Evolutionary conservation across 73 alveolate genomes (phyloP).

Genomic region (Paramecium caudatum): DNA sequence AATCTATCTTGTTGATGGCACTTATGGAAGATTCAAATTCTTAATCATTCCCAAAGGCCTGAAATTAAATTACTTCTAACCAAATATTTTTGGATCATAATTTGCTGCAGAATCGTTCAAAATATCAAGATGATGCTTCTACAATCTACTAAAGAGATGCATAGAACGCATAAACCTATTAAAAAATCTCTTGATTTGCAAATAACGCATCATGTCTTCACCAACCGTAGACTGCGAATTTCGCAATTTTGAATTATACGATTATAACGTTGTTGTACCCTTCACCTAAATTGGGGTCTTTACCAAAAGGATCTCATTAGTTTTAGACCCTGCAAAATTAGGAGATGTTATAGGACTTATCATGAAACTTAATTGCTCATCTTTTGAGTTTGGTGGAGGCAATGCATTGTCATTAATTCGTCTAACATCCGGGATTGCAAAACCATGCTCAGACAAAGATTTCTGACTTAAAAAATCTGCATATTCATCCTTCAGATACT

Average conservation of each 20-base stretch:
- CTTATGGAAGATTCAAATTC: slow-evolving; percentile 16
- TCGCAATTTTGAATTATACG: background rate
- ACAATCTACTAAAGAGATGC: slow-evolving; percentile 28
- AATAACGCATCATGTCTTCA: background rate
- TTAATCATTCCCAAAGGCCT: slow-evolving; percentile 54
- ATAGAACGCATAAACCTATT: slow-evolving; percentile 41
- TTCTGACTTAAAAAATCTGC: slow-evolving; percentile 50
- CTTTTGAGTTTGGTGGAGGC: slow-evolving; percentile 66
- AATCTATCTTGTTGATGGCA: background rate
- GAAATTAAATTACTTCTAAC: slow-evolving; percentile 35
- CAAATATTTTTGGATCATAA: slow-evolving; percentile 58
- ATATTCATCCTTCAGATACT: slow-evolving; percentile 1
- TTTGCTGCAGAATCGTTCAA: slow-evolving; percentile 19
- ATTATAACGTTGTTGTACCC: background rate
- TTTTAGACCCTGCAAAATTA: background rate
- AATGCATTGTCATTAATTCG: slow-evolving; percentile 5
- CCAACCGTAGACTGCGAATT: slow-evolving; percentile 23
- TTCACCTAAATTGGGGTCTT: background rate
- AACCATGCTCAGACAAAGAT: slow-evolving; percentile 46
- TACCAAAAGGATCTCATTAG: slow-evolving; percentile 3
- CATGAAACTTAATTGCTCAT: background rate
- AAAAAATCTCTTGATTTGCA: slow-evolving; percentile 23
- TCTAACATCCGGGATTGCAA: slow-evolving; percentile 22
- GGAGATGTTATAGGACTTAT: slow-evolving; percentile 31
- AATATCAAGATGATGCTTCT: slow-evolving; percentile 20